Conservation (phyloP, 805 yeast species). For the Wickerhamia fluorescens region DNA sequence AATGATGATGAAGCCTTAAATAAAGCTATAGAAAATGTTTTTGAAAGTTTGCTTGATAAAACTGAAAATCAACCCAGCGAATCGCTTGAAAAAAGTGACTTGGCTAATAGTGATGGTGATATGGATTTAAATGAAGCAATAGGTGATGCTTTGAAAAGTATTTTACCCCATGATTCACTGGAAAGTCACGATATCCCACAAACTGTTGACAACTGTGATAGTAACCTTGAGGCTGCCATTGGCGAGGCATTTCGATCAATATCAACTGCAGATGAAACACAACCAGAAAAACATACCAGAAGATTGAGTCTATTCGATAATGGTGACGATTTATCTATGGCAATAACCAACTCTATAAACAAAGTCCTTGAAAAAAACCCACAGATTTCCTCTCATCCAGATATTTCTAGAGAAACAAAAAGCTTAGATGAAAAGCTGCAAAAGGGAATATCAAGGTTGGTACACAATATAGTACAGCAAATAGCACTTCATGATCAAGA, state of each 20-base stretch:
- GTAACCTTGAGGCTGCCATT: conserved; percentile 8
- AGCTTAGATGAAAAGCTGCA: too few species aligned
- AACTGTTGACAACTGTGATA: conserved; percentile 1
- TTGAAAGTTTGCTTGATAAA: conserved; percentile 3
- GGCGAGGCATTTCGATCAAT: conserved; percentile 10
- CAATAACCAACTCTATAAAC: not conserved
- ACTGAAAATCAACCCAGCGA: not conserved
- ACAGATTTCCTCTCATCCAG: not conserved
- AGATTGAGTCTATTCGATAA: too few species aligned
- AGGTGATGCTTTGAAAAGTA: conserved; percentile 10
- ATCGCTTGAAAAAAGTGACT: not conserved
- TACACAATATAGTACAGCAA: not conserved
- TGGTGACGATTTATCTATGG: conserved; percentile 6
- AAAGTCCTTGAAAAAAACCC: not conserved
- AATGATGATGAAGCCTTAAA: conserved; percentile 2
- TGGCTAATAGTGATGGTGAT: conserved; percentile 4
- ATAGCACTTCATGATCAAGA: not conserved
- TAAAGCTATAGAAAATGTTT: conserved; percentile 12
- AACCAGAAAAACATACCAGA: not conserved
- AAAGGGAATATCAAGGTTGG: not conserved
- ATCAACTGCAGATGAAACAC: not conserved
- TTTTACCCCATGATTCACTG: conserved; percentile 3
- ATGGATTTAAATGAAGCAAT: conserved; percentile 12
- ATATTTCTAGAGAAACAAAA: not conserved
- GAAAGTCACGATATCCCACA: not conserved